Conservation (phyloP, 345 rosid genomes). For the Eutrema yunnanense region DNA sequence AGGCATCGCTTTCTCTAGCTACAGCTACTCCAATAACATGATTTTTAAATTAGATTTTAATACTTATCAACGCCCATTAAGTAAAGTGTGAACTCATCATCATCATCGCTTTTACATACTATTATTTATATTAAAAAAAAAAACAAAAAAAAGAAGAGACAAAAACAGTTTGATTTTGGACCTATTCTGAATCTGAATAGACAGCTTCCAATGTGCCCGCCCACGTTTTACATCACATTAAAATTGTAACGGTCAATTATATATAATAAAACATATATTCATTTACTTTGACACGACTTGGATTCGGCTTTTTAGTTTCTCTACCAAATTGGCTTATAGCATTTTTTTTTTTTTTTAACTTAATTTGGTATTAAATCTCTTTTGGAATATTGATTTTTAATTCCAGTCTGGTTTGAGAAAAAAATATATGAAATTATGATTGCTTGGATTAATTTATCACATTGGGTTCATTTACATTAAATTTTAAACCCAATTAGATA, state of each 20-base stretch:
- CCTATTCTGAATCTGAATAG: too few species aligned
- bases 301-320: not conserved
- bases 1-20: not conserved
- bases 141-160: not conserved
- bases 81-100: not conserved
- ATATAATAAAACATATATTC: too few species aligned
- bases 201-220: too few species aligned
- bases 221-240: constrained; percentile 14
- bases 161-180: not conserved
- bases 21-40: not conserved
- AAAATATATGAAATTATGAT: not conserved
- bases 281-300: too few species aligned
- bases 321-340: not conserved
- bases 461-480: not conserved
- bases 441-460: not conserved
- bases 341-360: too few species aligned
- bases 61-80: not conserved
- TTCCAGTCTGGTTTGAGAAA: not conserved
- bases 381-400: too few species aligned
- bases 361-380: not conserved
- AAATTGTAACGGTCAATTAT: too few species aligned
- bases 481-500: not conserved
- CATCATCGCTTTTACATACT: not conserved
- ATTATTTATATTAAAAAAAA: not conserved
- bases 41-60: not conserved